Base-by-base conservation (phyloP, 192 early-diverging fungal species). In the Paraglomus brasilianum region DNA sequence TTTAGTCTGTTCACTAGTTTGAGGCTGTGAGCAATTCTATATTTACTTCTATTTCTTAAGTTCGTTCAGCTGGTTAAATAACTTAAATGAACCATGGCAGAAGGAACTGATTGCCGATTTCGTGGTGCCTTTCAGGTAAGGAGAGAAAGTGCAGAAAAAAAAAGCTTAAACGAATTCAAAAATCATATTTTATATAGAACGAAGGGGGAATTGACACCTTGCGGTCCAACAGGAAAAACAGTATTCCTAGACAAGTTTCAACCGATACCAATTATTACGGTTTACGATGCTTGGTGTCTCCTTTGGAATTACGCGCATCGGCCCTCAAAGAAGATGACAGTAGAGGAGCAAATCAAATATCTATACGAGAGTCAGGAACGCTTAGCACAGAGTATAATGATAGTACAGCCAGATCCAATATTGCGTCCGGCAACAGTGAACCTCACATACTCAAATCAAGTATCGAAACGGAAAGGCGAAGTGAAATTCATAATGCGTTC, bases 401-500 rank as follows among this genome's bases (percentile, higher is more conserved):
- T 36, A 58, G 30, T 58, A 30, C 56, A 58, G 30, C 56, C 30
- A 36, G 56, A 4, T 5, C 56, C n/a, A 58, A 58, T 30, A 58
- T 58, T 58, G 56, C 56, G 56, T 36, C 56, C 56, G 30, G 8
- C 56, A 58, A 58, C 56, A 19, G 56, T 58, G 56, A 58, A 58
- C 30, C 22, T 58, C 0, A 58, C 56, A 36, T 58, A 30, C 56
- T 58, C 56, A 36, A 58, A 58, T 19, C 22, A 58, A 30, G 30
- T 58, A 30, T 58, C 56, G 56, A 58, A 58, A 58, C 56, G 56
- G 24, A 58, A 58, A 30, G 56, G 56, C 8, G 41, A 58, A 58
- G 56, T 58, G 56, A 58, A 58, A 58, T 58, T 58, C 56, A 58
- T 58, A 21, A 58, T 58, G 56, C 36, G 56, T 58, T 19, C 56